Evolutionary conservation across 371 early-diverging fungal genomes (phyloP).

Genomic region (Apophysomyces ossiformis): DNA sequence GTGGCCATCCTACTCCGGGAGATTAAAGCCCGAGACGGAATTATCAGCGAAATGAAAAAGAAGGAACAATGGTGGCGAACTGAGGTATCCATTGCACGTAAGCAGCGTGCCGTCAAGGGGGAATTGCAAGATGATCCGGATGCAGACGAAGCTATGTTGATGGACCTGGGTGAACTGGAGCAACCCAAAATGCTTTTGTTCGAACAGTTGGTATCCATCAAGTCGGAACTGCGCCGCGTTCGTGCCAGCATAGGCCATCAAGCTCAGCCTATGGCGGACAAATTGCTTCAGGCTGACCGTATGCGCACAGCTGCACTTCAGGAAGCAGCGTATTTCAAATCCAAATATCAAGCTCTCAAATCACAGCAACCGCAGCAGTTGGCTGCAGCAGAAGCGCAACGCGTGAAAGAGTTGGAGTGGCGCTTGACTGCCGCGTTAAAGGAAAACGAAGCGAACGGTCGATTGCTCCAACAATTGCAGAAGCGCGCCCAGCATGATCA

Average conservation of each 20-base stretch:
- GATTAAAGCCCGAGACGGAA: conserved; percentile 42
- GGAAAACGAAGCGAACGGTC: conserved; percentile 48
- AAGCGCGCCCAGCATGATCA: conserved; percentile 54
- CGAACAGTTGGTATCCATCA: conserved; percentile 48
- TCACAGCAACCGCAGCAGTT: conserved; percentile 33
- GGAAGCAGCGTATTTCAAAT: conserved; percentile 63
- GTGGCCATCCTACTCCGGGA: conserved; percentile 41
- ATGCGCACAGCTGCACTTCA: conserved; percentile 61
- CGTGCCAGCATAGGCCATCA: conserved; percentile 53
- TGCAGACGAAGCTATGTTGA: conserved; percentile 37
- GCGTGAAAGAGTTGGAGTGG: conserved; percentile 54
- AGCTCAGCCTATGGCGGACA: conserved; percentile 54
- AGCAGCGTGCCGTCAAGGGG: conserved; percentile 23
- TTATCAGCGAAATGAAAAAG: conserved; percentile 51
- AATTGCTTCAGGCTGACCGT: conserved; percentile 58
- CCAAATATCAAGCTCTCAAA: conserved; percentile 47
- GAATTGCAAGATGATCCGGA: conserved; percentile 36
- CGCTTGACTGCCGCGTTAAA: conserved; percentile 48
- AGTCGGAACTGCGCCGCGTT: conserved; percentile 51
- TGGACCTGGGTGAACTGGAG: conserved; percentile 38
- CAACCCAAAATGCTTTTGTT: conserved; percentile 47
- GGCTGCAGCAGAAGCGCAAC: conserved; percentile 39
- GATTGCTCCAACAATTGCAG: conserved; percentile 42
- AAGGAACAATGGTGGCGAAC: conserved; percentile 63
- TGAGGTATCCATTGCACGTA: conserved; percentile 52